A percentile compares a stretch with the other conserved stretches of the same genome.
These are phyloP conservation scores for Trichoderma lentiforme DNA, from an alignment of 2,329 filamentous ascomycete species.

Conservation along the genomic window DNA sequence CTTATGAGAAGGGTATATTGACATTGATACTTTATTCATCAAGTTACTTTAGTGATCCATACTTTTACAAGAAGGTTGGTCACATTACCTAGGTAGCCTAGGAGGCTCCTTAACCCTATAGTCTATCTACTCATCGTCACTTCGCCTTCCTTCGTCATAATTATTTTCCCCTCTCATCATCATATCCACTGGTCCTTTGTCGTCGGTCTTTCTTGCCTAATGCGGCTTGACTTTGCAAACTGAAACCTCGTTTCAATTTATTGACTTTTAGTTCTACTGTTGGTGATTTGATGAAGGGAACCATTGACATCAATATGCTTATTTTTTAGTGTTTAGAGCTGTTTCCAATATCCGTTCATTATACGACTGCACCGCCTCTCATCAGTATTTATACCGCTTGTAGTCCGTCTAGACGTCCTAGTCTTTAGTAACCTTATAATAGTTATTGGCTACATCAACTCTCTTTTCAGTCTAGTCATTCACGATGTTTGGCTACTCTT, in stretches of 20 bases:
- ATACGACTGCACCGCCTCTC: background rate
- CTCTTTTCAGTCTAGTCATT: background rate
- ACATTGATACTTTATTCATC: background rate
- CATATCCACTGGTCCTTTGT: background rate
- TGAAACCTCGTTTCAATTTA: background rate
- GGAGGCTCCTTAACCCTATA: background rate
- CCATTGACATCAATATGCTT: background rate
- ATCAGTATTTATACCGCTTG: background rate
- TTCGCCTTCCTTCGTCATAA: background rate
- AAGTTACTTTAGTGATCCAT: background rate
- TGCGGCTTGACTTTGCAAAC: background rate
- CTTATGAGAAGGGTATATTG: background rate
- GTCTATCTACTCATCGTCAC: background rate
- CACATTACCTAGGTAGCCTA: background rate
- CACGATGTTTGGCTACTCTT: background rate
- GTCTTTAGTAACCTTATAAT: background rate
- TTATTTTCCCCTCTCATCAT: background rate
- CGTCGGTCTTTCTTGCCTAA: background rate
- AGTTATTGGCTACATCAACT: background rate
- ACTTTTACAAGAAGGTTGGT: background rate
- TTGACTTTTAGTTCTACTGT: background rate
- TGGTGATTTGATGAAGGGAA: background rate
- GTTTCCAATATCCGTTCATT: background rate
- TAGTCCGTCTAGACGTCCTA: background rate
- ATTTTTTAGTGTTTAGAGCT: background rate